A percentile compares a stretch with the other conserved stretches of the same genome.
Evolutionary conservation across 345 rosid species (phyloP).

Genomic region (Clarkia xantiana): DNA sequence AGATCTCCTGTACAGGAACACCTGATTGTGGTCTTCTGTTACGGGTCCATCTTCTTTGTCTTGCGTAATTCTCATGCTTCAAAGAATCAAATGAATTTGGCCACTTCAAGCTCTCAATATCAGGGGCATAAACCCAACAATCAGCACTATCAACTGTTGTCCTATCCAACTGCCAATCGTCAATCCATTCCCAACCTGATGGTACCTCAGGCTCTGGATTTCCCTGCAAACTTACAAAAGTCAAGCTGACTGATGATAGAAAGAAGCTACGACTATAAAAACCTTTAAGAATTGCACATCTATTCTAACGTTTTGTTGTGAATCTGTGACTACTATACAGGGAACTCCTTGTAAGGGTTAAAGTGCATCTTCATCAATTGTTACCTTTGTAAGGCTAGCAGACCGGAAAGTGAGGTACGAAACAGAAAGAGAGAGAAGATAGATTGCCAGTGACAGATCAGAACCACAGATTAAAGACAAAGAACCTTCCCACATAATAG

Average conservation of each 20-base stretch:
- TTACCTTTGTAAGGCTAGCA: too few relatives aligned
- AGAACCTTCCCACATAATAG: too few relatives aligned
- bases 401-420: too few relatives aligned
- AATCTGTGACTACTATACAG: too few relatives aligned
- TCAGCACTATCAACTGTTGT: slow-evolving; percentile 26
- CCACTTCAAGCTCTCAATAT: slow-evolving; percentile 44
- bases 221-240: slow-evolving; percentile 9
- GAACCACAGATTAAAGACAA: too few relatives aligned
- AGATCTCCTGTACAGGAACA: slow-evolving; percentile 26
- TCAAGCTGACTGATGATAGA: neutral
- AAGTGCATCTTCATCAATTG: too few relatives aligned
- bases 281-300: neutral
- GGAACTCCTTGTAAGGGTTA: too few relatives aligned
- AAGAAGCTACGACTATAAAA: neutral
- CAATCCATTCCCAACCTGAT: slow-evolving; percentile 43
- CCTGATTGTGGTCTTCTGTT: slow-evolving; percentile 22
- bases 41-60: slow-evolving; percentile 64
- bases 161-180: slow-evolving; percentile 46
- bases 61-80: slow-evolving; percentile 28
- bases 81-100: slow-evolving; percentile 32
- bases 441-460: too few relatives aligned
- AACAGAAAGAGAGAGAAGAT: too few relatives aligned
- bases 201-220: slow-evolving; percentile 21
- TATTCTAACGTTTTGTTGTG: too few relatives aligned
- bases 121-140: slow-evolving; percentile 62